Evolutionary conservation across 768 basidiomycete species (phyloP).

Genomic region (Russula olivacea): DNA sequence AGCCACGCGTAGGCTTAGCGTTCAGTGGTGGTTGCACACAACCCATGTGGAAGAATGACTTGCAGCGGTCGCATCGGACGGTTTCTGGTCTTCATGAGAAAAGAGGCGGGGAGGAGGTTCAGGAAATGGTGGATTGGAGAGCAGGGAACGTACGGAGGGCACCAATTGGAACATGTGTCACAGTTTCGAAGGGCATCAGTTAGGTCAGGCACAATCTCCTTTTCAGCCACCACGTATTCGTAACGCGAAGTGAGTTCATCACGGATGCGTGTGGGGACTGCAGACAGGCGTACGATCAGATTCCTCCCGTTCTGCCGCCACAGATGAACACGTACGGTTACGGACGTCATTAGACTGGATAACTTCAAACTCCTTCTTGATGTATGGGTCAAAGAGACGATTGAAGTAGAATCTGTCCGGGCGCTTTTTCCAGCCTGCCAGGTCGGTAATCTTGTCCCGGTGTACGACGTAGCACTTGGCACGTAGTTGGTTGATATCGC

Average conservation of each 20-base stretch:
- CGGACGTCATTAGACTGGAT: conserved; percentile 79
- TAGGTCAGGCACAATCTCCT: conserved; percentile 85
- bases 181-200: conserved; percentile 84
- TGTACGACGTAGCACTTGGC: conserved; percentile 92
- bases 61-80: conserved; percentile 88
- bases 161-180: conserved; percentile 82
- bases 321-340: conserved; percentile 60
- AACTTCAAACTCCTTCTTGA: conserved; percentile 97
- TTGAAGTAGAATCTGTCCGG: conserved; percentile 96
- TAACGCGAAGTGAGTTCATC: conserved; percentile 75
- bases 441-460: conserved; percentile 90
- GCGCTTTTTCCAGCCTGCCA: conserved; percentile 88
- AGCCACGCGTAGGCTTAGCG: conserved; percentile 91
- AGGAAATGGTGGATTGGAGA: conserved; percentile 17
- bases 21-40: conserved; percentile 89
- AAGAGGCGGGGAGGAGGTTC: conserved; percentile 9
- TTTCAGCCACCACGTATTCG: conserved; percentile 93
- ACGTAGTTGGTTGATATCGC: conserved; percentile 90
- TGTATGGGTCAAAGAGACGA: conserved; percentile 93
- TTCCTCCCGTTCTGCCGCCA: not conserved
- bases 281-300: conserved; percentile 24
- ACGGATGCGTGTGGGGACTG: conserved; percentile 74
- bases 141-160: conserved; percentile 58
- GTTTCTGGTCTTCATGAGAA: conserved; percentile 58
- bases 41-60: conserved; percentile 89